phyloP scores from a whole-genome alignment of 768 basidiomycete genomes.

The Mycena galopus region DNA sequence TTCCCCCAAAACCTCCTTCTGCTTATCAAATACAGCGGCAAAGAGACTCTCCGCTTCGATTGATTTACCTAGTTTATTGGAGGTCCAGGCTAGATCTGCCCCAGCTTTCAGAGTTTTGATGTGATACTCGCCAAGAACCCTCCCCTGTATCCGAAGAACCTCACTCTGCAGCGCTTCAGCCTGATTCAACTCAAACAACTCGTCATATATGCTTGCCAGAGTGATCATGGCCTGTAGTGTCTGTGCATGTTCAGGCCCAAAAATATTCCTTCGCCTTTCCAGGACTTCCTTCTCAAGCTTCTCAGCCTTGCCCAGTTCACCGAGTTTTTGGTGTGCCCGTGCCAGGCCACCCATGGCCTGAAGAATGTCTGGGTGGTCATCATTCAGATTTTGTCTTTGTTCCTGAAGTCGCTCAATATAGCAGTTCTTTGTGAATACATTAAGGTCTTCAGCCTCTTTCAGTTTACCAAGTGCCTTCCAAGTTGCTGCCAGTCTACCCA shows the following conservation, averaged over 20 bases:
- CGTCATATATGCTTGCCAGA: not conserved
- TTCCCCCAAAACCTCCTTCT: not conserved
- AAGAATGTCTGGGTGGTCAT: not conserved
- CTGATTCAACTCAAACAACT: not conserved
- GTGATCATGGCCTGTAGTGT: not conserved
- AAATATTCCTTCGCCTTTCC: not conserved
- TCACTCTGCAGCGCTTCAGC: not conserved
- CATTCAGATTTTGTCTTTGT: not conserved
- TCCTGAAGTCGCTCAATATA: not conserved
- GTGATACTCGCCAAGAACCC: not conserved
- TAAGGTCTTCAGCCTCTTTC: not conserved
- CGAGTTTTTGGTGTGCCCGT: not conserved
- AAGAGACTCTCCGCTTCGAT: not conserved
- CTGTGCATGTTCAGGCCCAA: not conserved
- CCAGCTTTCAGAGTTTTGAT: not conserved
- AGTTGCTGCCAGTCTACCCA: constrained; percentile 22
- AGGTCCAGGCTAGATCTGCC: not conserved
- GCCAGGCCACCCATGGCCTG: not conserved
- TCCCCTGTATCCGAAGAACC: not conserved
- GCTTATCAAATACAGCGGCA: not conserved
- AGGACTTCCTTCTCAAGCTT: not conserved
- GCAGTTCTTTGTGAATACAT: not conserved
- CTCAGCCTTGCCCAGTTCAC: not conserved
- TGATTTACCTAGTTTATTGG: not conserved
- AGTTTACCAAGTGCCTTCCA: not conserved